These are phyloP conservation scores for Wickerhamiella spandovensis DNA, from an alignment of 805 yeast species.

Conservation along the genomic window DNA sequence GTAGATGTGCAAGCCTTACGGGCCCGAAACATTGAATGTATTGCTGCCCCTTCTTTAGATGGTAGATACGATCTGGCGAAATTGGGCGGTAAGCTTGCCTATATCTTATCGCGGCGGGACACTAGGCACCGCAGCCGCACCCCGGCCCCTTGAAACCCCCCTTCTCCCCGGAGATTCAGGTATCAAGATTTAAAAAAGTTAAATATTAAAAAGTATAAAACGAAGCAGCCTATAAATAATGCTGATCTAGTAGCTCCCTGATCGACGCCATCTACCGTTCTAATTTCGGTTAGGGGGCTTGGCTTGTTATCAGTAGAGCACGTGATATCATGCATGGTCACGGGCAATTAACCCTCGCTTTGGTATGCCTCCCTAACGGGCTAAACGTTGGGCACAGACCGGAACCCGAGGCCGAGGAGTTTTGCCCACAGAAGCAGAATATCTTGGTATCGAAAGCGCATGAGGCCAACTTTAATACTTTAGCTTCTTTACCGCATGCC, in stretches of 20 bases:
- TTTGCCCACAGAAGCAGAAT: not conserved
- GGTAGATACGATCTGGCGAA: not conserved
- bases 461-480: not conserved
- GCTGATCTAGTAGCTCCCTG: too few species aligned
- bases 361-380: not conserved
- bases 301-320: not conserved
- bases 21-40: slow-evolving; percentile 2
- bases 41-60: not conserved
- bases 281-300: not conserved
- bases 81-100: not conserved
- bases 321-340: not conserved
- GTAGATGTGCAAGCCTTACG: not conserved
- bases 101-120: not conserved
- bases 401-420: not conserved
- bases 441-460: not conserved
- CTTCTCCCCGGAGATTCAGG: too few species aligned
- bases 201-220: too few species aligned
- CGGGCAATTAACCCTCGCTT: not conserved
- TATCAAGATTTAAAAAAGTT: too few species aligned
- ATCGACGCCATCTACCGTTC: too few species aligned
- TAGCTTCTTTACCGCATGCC: not conserved
- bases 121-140: not conserved
- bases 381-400: not conserved
- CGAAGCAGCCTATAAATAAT: too few species aligned
- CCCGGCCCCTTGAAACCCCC: too few species aligned